Evolutionary conservation across 192 early-diverging fungal species (phyloP).

Genomic region (Entomortierella beljakovae): DNA sequence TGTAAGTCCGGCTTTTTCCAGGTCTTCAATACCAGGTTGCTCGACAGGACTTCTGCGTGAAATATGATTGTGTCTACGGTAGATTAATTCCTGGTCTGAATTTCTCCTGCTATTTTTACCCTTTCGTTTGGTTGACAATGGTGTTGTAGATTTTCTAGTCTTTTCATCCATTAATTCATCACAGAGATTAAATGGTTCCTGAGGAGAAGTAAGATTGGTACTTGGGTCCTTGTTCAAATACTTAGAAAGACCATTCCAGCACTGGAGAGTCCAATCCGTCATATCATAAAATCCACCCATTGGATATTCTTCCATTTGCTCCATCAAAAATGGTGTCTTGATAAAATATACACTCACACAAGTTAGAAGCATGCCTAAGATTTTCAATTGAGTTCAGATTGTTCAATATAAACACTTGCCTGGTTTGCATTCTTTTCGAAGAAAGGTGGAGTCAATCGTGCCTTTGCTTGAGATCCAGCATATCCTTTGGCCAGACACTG

Average conservation of each 20-base stretch:
- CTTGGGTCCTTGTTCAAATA: constrained; percentile 53
- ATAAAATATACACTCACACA: background rate
- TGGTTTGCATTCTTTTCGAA: background rate
- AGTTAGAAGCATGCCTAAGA: background rate
- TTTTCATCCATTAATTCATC: constrained; percentile 14
- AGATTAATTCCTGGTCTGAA: background rate
- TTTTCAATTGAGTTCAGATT: no score
- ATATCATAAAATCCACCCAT: constrained; percentile 74
- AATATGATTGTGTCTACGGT: background rate
- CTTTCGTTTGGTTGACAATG: background rate
- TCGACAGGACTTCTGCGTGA: background rate
- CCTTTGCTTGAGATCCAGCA: constrained; percentile 36
- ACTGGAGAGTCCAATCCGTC: constrained; percentile 58
- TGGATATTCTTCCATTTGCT: constrained; percentile 77
- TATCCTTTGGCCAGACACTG: constrained; percentile 66
- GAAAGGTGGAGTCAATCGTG: background rate
- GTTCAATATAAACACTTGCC: no score
- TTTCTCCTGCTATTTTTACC: background rate
- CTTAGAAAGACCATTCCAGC: constrained; percentile 58
- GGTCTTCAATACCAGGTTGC: constrained; percentile 9
- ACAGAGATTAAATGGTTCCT: constrained; percentile 6
- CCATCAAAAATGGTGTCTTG: constrained; percentile 75
- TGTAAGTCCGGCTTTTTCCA: constrained; percentile 7
- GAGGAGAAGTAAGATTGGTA: background rate
- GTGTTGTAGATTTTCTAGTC: background rate